phyloP scores from a whole-genome alignment of 2,329 filamentous ascomycete genomes.

The Diaporthe vaccinii region DNA sequence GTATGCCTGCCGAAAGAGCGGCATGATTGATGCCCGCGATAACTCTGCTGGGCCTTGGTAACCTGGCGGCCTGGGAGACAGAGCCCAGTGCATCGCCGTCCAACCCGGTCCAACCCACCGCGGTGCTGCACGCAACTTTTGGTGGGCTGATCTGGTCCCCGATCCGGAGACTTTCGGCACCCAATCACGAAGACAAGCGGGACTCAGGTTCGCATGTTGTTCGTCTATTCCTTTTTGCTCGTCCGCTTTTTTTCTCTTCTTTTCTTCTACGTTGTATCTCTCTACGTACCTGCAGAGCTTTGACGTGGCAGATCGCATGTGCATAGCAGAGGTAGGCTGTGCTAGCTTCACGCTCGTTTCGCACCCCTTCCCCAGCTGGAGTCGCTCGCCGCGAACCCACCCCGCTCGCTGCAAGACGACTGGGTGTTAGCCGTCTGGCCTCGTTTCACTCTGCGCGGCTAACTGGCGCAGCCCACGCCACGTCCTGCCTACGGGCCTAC shows the following conservation, averaged over 20 bases:
- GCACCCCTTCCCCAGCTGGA: slow-evolving; percentile 23
- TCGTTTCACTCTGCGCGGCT: slow-evolving; percentile 29
- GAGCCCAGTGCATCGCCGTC: slow-evolving; percentile 12
- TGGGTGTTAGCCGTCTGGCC: slow-evolving; percentile 20
- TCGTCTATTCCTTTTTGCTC: neutral
- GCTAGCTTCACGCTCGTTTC: slow-evolving; percentile 30
- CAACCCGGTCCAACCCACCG: neutral
- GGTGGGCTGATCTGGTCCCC: slow-evolving; percentile 30
- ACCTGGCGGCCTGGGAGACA: neutral
- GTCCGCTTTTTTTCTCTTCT: neutral
- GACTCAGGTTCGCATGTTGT: neutral
- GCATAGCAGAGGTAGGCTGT: slow-evolving; percentile 24
- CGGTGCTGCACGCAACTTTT: slow-evolving; percentile 15
- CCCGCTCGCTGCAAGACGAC: slow-evolving; percentile 4
- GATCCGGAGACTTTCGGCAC: neutral
- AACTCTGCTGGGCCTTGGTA: slow-evolving; percentile 17
- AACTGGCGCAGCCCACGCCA: slow-evolving; percentile 16
- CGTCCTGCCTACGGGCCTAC: neutral
- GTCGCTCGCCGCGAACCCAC: slow-evolving; percentile 15
- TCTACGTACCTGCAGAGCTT: slow-evolving; percentile 15
- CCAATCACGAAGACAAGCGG: slow-evolving; percentile 10
- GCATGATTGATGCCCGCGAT: slow-evolving; percentile 24
- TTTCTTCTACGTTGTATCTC: too few relatives aligned
- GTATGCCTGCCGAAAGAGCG: slow-evolving; percentile 21
- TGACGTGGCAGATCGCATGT: slow-evolving; percentile 5